Evolutionary conservation across 805 yeast genomes (phyloP), one percentile per base, ranked within the genome.

Genomic region (Hanseniaspora guilliermondii): DNA sequence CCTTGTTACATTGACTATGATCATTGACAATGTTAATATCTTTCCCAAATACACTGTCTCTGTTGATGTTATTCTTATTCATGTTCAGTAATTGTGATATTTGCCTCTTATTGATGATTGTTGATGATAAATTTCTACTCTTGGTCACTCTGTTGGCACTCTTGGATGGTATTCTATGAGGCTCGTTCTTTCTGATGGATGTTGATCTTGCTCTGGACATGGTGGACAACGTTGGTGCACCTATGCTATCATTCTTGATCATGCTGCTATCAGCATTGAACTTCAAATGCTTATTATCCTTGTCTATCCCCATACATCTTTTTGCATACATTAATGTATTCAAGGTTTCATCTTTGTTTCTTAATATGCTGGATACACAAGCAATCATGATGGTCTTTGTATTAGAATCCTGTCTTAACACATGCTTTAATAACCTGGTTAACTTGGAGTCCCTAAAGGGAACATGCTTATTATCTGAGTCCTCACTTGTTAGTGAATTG

Each of bases 341-440:
- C 52, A 86, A 71, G 0, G 97, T 89, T 64, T 91, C 97, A 63
- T 91, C 97, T 65, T 87, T 88, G 66, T 91, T 97, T 44, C 73
- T 75, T 32, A 85, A 78, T 56, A 88, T 84, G 0, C 97, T 97
- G 4, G 94, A 83, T 3, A 91, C 77, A 68, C 97, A 91, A 1
- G 88, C 97, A 59, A 91, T 86, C 97, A 91, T 91, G 4, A 87
- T 89, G 0, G 97, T 91, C 64, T 85, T 84, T 68, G 97, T 91
- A 64, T 87, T 87, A 0, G 97, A 97, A 3, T 96, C 96, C 14
- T 91, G 70, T 0, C 96, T 88, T 64, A 86, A 87, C 7, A 52
- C 55, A 25, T 52, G 55, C 64, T 89, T 87, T 55, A 91, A 74
- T 49, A 91, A 71, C 59, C 97, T 70, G 0, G 97, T 91, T 53